Evolutionary conservation across 306 rosid species (phyloP).

Genomic region (Gastrolobium bilobum): DNA sequence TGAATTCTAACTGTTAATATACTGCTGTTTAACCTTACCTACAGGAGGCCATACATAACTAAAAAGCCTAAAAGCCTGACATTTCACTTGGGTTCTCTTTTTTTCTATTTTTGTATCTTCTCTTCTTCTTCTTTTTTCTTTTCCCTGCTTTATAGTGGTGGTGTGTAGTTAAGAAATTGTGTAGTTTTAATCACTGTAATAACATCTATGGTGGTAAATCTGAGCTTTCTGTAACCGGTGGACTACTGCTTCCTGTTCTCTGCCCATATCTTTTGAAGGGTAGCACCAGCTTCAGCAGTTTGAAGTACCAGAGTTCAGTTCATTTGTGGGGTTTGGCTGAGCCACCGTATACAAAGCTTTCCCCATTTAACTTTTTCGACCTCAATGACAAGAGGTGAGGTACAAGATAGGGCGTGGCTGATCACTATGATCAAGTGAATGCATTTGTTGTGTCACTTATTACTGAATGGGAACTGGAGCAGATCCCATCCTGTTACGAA

Average conservation of each 20-base stretch:
- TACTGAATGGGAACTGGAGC: slow-evolving; percentile 57
- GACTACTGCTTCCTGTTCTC: slow-evolving; percentile 33
- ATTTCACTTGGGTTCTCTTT: slow-evolving; percentile 55
- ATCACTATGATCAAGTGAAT: slow-evolving; percentile 56
- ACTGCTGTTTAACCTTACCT: slow-evolving; percentile 62
- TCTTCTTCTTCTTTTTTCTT: slow-evolving; percentile 29
- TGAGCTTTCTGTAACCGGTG: slow-evolving; percentile 52
- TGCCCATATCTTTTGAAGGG: slow-evolving; percentile 39
- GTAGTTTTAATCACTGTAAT: slow-evolving; percentile 61
- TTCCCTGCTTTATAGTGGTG: slow-evolving; percentile 53
- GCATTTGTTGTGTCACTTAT: slow-evolving; percentile 63
- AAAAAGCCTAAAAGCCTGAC: slow-evolving; percentile 57
- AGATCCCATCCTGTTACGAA: slow-evolving; percentile 60
- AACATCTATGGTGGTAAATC: slow-evolving; percentile 58
- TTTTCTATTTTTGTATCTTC: slow-evolving; percentile 39
- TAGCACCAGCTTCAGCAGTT: slow-evolving; percentile 51
- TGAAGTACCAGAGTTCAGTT: slow-evolving; percentile 53
- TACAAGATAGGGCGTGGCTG: slow-evolving; percentile 52
- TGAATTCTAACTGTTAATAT: slow-evolving; percentile 70
- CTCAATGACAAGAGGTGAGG: slow-evolving; percentile 46
- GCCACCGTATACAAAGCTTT: slow-evolving; percentile 52
- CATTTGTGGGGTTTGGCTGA: slow-evolving; percentile 56
- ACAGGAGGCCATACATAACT: slow-evolving; percentile 69
- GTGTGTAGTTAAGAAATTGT: slow-evolving; percentile 74
- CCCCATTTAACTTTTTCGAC: slow-evolving; percentile 57